Conservation (phyloP, 164 flowering plant species). For the Kingdonia uniflora region DNA sequence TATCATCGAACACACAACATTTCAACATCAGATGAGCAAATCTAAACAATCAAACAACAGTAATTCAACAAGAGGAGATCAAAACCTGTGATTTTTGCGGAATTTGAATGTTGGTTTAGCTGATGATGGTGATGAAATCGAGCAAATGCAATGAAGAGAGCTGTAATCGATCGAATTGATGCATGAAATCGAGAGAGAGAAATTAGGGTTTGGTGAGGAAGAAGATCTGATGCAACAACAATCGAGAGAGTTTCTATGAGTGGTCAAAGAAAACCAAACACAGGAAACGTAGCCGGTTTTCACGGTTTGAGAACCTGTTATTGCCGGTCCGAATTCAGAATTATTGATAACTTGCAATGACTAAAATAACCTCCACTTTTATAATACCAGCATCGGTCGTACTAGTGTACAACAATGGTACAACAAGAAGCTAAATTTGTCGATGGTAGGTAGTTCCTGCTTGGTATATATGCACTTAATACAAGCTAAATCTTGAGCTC, state of each 20-base stretch:
- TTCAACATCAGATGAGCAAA: conserved; percentile 1
- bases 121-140: background rate
- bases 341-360: too few relatives aligned
- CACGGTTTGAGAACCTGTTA: conserved; percentile 15
- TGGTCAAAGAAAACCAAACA: conserved; percentile 6
- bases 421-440: too few relatives aligned
- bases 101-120: background rate
- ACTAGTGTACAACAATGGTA: too few relatives aligned
- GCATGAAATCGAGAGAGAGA: background rate
- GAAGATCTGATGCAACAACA: background rate
- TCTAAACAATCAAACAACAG: background rate
- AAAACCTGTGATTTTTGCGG: background rate
- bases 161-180: too few relatives aligned
- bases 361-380: too few relatives aligned
- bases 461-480: too few relatives aligned
- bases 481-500: too few relatives aligned
- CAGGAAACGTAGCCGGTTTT: conserved; percentile 20
- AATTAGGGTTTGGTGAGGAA: conserved; percentile 6
- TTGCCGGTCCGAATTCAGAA: too few relatives aligned
- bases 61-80: background rate
- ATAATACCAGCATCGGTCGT: too few relatives aligned
- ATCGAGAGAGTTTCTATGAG: conserved; percentile 2
- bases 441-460: too few relatives aligned
- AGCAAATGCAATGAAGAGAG: background rate
- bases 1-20: conserved; percentile 4